A percentile compares a stretch with the other conserved stretches of the same genome.
Conservation (phyloP, 1,284 basidiomycete species). For the Cerioporus squamosus region DNA sequence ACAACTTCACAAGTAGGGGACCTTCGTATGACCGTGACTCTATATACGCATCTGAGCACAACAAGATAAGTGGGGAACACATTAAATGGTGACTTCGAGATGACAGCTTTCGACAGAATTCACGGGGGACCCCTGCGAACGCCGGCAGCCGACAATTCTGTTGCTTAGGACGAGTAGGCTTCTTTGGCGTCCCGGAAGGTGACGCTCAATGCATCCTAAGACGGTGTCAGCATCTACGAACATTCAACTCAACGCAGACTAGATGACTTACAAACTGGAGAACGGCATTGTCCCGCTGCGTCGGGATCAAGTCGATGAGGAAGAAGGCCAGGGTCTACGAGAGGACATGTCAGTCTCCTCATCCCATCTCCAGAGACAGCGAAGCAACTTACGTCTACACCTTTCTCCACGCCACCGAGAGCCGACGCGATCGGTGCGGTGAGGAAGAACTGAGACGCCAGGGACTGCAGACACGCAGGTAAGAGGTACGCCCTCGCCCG, state of each 20-base stretch:
- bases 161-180: neutral
- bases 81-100: too few species aligned
- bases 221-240: too few species aligned
- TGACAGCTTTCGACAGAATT: too few species aligned
- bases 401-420: neutral
- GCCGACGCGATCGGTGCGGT: constrained; percentile 10
- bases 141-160: too few species aligned
- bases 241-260: too few species aligned
- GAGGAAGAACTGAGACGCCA: constrained; percentile 9
- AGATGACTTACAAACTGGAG: neutral
- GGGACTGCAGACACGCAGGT: neutral
- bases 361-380: too few species aligned
- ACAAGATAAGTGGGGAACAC: too few species aligned
- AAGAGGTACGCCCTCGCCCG: neutral
- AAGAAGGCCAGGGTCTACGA: neutral
- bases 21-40: too few species aligned
- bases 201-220: neutral
- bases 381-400: neutral
- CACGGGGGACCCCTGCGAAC: too few species aligned
- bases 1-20: too few species aligned
- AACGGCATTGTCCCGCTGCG: neutral
- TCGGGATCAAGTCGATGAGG: constrained; percentile 2
- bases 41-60: too few species aligned
- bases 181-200: neutral
- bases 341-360: neutral